These are phyloP conservation scores for Mortierella polycephala DNA, from an alignment of 371 early-diverging fungal species.

Conservation along the genomic window DNA sequence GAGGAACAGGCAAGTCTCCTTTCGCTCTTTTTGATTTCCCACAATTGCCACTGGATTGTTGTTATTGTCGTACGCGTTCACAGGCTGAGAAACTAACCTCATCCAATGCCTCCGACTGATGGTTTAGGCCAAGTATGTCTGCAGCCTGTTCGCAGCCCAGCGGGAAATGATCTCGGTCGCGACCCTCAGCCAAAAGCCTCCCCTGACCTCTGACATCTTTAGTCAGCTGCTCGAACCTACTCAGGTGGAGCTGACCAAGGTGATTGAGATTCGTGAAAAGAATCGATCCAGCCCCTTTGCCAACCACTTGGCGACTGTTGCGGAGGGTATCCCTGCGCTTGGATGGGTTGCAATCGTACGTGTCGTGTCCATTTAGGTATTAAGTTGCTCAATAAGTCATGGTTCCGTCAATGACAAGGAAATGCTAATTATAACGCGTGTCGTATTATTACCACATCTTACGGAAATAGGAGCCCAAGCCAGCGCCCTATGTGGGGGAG, in stretches of 20 bases:
- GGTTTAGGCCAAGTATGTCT: slow-evolving; percentile 59
- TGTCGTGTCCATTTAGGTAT: slow-evolving; percentile 1
- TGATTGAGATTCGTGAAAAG: slow-evolving; percentile 77
- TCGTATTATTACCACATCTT: too few species aligned
- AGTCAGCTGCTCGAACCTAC: slow-evolving; percentile 76
- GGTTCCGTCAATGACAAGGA: too few species aligned
- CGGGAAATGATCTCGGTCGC: slow-evolving; percentile 81
- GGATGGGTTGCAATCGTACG: slow-evolving; percentile 93
- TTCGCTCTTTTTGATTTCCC: background rate
- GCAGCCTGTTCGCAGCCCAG: slow-evolving; percentile 74
- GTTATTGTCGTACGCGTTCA: too few species aligned
- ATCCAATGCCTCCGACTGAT: background rate
- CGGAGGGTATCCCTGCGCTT: slow-evolving; percentile 90
- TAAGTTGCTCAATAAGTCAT: background rate
- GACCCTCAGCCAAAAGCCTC: slow-evolving; percentile 82
- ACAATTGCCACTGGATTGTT: too few species aligned
- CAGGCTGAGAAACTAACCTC: slow-evolving; percentile 31
- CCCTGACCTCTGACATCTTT: slow-evolving; percentile 61
- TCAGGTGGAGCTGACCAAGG: slow-evolving; percentile 72
- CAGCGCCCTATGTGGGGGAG: slow-evolving; percentile 88
- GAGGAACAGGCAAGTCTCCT: slow-evolving; percentile 72
- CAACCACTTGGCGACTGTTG: slow-evolving; percentile 86
- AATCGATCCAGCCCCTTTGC: slow-evolving; percentile 80
- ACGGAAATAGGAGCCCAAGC: slow-evolving; percentile 79
- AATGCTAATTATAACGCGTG: too few species aligned